These are phyloP conservation scores for Podila clonocystis DNA, from an alignment of 192 early-diverging fungal genomes.

Conservation along the genomic window DNA sequence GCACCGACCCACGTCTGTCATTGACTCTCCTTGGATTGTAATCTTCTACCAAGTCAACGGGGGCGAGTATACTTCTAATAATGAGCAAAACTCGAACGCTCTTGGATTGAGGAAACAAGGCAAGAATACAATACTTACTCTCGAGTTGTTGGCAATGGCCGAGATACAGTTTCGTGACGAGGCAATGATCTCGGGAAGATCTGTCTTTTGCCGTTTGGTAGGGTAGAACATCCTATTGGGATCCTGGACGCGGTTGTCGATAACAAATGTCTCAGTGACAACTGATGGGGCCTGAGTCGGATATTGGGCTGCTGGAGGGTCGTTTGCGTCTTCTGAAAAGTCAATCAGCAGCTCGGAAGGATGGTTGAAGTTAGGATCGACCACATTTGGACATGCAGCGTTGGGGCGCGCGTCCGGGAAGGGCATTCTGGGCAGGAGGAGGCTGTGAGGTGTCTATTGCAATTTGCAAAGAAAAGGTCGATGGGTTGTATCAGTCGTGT, in stretches of 20 bases:
- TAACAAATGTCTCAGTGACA: constrained; percentile 1
- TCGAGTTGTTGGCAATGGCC: not conserved
- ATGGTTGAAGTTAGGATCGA: not conserved
- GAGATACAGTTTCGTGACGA: constrained; percentile 5
- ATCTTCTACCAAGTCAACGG: not conserved
- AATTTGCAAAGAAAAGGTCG: not conserved
- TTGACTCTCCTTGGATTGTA: constrained; percentile 13
- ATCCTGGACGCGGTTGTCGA: constrained; percentile 9
- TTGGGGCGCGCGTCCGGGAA: not conserved
- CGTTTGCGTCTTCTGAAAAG: constrained; percentile 3
- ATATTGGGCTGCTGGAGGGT: not conserved
- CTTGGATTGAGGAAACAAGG: not conserved
- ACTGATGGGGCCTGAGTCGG: not conserved
- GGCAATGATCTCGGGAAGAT: constrained; percentile 31
- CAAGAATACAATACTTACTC: constrained; percentile 9
- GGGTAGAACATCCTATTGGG: constrained; percentile 31
- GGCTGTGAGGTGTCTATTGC: not conserved
- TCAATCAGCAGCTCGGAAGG: constrained; percentile 19
- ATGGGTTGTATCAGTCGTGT: not conserved
- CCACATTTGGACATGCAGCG: not conserved
- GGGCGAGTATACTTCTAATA: not conserved
- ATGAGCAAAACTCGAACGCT: not conserved
- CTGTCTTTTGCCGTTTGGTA: constrained; percentile 20
- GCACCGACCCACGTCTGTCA: not conserved
- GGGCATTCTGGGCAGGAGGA: not conserved